Conservation (phyloP, 192 early-diverging fungal species). For the Neocallimastix lanati region DNA sequence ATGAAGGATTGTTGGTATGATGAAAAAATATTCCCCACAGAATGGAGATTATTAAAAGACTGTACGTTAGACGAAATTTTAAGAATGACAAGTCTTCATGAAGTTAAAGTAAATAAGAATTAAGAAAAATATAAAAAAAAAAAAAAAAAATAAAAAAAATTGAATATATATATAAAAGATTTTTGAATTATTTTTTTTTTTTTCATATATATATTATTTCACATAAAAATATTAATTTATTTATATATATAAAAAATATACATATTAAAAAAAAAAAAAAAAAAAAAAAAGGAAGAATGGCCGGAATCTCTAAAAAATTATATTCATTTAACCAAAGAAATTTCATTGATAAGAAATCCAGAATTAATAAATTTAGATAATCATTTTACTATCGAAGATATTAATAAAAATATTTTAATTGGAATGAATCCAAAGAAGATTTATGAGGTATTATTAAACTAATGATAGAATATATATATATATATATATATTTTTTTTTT, state of each 20-base stretch:
- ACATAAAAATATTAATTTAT: too few relatives aligned
- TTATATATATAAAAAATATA: too few relatives aligned
- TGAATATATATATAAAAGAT: too few relatives aligned
- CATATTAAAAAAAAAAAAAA: too few relatives aligned
- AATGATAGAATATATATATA: too few relatives aligned
- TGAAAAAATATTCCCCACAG: background rate
- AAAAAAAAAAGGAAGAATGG: background rate
- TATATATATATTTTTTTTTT: too few relatives aligned
- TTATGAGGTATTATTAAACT: conserved; percentile 38
- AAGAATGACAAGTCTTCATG: background rate
- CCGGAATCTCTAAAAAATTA: background rate
- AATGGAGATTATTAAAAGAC: background rate
- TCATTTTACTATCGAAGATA: background rate
- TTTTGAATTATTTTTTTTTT: too few relatives aligned
- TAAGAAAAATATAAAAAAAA: too few relatives aligned
- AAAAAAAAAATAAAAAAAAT: too few relatives aligned
- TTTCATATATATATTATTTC: too few relatives aligned
- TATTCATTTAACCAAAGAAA: background rate
- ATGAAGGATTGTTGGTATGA: background rate
- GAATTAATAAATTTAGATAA: background rate
- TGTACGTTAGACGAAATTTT: background rate
- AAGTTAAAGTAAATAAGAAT: background rate
- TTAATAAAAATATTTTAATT: conserved; percentile 34
- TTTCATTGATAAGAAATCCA: background rate
- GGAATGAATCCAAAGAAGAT: conserved; percentile 60